These are phyloP conservation scores for Amaranthus palmeri DNA, from an alignment of 148 eudicot genomes.

Conservation along the genomic window DNA sequence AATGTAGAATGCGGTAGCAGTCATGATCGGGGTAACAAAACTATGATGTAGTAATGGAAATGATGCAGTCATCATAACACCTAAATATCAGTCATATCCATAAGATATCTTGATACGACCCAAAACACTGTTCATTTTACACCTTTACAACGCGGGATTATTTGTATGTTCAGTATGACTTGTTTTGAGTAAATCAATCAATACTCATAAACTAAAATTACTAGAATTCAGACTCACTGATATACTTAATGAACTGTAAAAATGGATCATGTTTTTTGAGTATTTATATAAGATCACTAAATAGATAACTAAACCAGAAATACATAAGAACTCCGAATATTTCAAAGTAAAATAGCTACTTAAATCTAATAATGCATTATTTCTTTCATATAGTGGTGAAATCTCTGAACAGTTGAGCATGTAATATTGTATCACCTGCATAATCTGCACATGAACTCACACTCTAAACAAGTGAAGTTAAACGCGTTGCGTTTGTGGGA, in stretches of 20 bases:
- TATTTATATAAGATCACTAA: too few relatives aligned
- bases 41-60: too few relatives aligned
- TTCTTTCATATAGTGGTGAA: background rate
- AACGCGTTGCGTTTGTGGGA: too few relatives aligned
- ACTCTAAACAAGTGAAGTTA: background rate
- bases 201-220: too few relatives aligned
- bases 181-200: background rate
- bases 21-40: too few relatives aligned
- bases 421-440: conserved; percentile 5
- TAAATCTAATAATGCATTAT: background rate
- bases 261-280: too few relatives aligned
- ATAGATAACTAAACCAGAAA: background rate
- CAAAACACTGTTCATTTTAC: background rate
- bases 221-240: background rate
- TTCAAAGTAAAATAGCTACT: background rate
- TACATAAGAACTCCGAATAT: background rate
- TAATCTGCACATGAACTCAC: background rate
- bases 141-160: background rate
- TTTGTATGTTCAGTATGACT: background rate
- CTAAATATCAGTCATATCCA: too few relatives aligned
- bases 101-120: too few relatives aligned
- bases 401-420: background rate
- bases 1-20: too few relatives aligned
- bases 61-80: too few relatives aligned
- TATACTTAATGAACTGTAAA: too few relatives aligned